phyloP scores from a whole-genome alignment of 768 basidiomycete species.

The Suillus placidus region DNA sequence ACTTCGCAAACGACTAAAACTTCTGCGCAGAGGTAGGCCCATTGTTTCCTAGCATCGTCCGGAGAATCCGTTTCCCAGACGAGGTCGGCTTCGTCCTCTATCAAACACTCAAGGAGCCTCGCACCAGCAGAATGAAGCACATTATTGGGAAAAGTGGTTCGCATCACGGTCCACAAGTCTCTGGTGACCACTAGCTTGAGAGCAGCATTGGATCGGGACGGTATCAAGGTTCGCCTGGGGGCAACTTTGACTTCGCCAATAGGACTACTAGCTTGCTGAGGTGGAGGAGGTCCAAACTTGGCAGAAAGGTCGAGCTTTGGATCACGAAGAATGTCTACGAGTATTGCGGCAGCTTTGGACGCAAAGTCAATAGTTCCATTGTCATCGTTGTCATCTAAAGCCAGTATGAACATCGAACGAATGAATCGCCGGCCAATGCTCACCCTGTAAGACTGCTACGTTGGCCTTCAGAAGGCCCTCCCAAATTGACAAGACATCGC shows the following conservation, averaged over 20 bases:
- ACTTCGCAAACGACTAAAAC: conserved; percentile 49
- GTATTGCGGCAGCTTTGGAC: conserved; percentile 41
- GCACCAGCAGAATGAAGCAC: conserved; percentile 48
- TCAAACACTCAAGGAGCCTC: conserved; percentile 50
- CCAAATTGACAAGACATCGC: conserved; percentile 59
- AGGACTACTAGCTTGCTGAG: conserved; percentile 15
- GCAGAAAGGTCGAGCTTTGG: conserved; percentile 44
- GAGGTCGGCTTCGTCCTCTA: conserved; percentile 49
- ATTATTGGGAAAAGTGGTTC: conserved; percentile 43
- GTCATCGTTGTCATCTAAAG: conserved; percentile 47
- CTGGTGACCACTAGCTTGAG: conserved; percentile 61
- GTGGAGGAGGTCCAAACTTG: conserved; percentile 24
- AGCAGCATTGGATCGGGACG: conserved; percentile 41
- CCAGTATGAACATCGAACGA: conserved; percentile 13
- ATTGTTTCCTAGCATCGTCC: conserved; percentile 51
- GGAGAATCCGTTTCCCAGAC: conserved; percentile 45
- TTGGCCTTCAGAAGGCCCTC: conserved; percentile 54
- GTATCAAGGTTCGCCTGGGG: conserved; percentile 14
- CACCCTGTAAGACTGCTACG: conserved; percentile 50
- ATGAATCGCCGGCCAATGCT: conserved; percentile 11
- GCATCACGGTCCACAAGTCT: conserved; percentile 58
- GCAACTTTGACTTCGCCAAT: conserved; percentile 4
- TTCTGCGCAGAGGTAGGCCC: conserved; percentile 65
- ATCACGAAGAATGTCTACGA: conserved; percentile 54
- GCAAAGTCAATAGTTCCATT: conserved; percentile 43